Conservation (phyloP, 495 filamentous ascomycete species). For the Penicillium manginii region DNA sequence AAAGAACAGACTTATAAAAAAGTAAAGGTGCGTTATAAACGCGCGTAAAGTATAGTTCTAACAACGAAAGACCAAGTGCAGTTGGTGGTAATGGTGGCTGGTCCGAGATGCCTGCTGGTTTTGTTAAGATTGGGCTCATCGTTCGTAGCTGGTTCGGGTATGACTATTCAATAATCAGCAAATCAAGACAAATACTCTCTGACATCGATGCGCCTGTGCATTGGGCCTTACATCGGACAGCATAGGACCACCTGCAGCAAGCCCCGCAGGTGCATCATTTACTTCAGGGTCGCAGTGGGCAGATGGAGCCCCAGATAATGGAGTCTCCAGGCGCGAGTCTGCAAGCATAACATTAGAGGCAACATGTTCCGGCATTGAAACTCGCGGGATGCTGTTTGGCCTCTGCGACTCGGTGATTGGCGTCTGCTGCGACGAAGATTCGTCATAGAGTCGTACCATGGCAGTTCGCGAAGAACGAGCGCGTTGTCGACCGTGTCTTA, state of each 20-base stretch:
- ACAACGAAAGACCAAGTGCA: conserved; percentile 5
- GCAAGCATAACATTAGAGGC: too few species aligned
- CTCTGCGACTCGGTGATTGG: too few species aligned
- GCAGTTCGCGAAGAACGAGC: background rate
- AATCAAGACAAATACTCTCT: background rate
- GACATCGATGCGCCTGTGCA: background rate
- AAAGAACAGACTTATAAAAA: conserved; percentile 7
- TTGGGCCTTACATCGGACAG: background rate
- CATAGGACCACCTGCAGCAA: background rate
- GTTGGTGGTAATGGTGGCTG: conserved; percentile 3
- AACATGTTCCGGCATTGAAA: too few species aligned
- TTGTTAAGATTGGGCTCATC: conserved; percentile 3
- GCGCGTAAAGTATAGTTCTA: conserved; percentile 12
- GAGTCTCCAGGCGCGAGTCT: too few species aligned
- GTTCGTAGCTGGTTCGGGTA: conserved; percentile 3
- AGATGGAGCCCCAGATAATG: too few species aligned
- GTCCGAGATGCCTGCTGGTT: background rate
- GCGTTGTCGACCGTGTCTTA: background rate
- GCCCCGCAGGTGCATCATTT: background rate
- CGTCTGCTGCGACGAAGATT: too few species aligned
- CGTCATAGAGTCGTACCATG: too few species aligned
- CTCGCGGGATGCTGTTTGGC: too few species aligned
- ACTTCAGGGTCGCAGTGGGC: background rate
- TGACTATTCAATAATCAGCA: background rate
- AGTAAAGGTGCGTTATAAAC: conserved; percentile 13